Percentiles rank a stretch among this genome's conserved stretches.
Evolutionary conservation across 345 rosid genomes (phyloP).

Genomic region (Rubroshorea leprosula): DNA sequence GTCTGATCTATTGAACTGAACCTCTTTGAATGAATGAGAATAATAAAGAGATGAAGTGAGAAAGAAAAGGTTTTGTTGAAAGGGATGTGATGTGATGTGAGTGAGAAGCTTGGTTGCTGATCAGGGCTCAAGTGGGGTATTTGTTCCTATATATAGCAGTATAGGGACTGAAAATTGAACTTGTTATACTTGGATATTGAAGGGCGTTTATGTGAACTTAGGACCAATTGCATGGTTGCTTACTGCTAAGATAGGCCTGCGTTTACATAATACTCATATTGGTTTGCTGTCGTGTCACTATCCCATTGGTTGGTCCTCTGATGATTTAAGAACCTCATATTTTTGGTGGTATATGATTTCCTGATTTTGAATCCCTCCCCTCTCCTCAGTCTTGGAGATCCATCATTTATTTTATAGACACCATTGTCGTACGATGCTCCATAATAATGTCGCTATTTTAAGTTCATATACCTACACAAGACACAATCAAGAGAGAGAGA

Average conservation of each 20-base stretch:
- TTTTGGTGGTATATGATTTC: slow-evolving; percentile 21
- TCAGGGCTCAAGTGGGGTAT: slow-evolving; percentile 18
- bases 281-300: slow-evolving; percentile 19
- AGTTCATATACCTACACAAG: slow-evolving; percentile 1
- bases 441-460: slow-evolving; percentile 16
- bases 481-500: slow-evolving; percentile 2
- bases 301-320: slow-evolving; percentile 17
- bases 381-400: slow-evolving; percentile 35
- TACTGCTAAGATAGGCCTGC: not conserved
- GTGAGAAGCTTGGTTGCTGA: not conserved
- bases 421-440: slow-evolving; percentile 37
- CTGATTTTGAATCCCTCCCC: slow-evolving; percentile 22
- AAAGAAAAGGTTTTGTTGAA: not conserved
- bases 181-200: not conserved
- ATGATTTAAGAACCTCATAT: slow-evolving; percentile 23
- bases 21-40: slow-evolving; percentile 1
- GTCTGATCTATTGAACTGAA: slow-evolving; percentile 13
- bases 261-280: not conserved
- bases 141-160: slow-evolving; percentile 18
- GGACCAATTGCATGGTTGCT: not conserved
- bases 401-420: slow-evolving; percentile 41
- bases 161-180: not conserved
- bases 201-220: slow-evolving; percentile 3
- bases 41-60: not conserved
- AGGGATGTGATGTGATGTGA: slow-evolving; percentile 40